phyloP scores from a whole-genome alignment of 179 eudicot species.

The Nepenthes alata region DNA sequence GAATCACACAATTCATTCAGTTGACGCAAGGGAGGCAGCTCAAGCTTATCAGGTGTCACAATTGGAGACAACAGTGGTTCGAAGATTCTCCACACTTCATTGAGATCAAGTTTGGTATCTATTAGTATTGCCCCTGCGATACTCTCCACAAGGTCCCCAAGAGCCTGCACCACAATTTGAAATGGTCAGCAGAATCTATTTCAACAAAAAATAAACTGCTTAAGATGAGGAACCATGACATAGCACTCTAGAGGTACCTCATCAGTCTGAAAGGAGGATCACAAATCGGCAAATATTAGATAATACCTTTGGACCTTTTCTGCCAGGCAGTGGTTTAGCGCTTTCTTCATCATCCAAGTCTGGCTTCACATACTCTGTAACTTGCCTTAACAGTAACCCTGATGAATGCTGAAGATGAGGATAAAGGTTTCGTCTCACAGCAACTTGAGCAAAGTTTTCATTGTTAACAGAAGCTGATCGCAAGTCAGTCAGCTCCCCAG shows the following conservation, averaged over 20 bases:
- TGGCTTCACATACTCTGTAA: slow-evolving; percentile 39
- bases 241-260: not conserved
- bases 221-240: not conserved
- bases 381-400: slow-evolving; percentile 33
- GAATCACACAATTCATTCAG: slow-evolving; percentile 64
- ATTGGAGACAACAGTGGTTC: slow-evolving; percentile 73
- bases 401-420: slow-evolving; percentile 69
- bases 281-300: not conserved
- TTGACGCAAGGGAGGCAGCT: slow-evolving; percentile 76
- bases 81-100: slow-evolving; percentile 75
- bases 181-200: not conserved
- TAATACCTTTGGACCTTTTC: slow-evolving; percentile 61
- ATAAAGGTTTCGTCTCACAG: slow-evolving; percentile 53
- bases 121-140: slow-evolving; percentile 82
- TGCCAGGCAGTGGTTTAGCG: slow-evolving; percentile 27
- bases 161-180: slow-evolving; percentile 30
- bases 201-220: not conserved
- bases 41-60: slow-evolving; percentile 85
- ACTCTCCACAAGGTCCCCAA: slow-evolving; percentile 88
- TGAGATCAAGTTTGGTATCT: slow-evolving; percentile 66
- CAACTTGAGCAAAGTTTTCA: slow-evolving; percentile 71
- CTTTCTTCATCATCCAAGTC: slow-evolving; percentile 29
- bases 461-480: slow-evolving; percentile 95
- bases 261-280: not conserved
- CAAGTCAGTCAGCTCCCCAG: slow-evolving; percentile 85